Evolutionary conservation across 78 protist species (phyloP), one percentile per base, ranked within the genome.

Genomic region (Speleostelium caveatum): DNA sequence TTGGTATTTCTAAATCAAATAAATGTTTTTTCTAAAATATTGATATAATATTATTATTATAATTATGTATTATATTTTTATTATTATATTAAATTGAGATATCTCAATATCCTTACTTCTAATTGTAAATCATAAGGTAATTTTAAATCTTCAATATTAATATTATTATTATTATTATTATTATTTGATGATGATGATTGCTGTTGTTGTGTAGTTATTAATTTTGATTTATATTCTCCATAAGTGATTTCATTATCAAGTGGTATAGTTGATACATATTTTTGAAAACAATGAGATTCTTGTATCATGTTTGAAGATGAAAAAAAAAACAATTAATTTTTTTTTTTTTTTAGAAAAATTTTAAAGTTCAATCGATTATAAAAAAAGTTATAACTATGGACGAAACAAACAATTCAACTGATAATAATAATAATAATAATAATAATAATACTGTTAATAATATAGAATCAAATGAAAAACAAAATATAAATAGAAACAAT

Each of bases 111-210:
- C 53, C 85, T 26, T 39, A 75, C 85, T 35, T 83, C 90, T 69
- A 83, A 69, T 69, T 53, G 65, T 58, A 83, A 41, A 21, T 83
- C 90, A 69, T 83, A 83, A 19, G 90, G 90, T 83, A 83, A 22
- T 58, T 83, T 73, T 53, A 30, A 16, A 58, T 69, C 72, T 59
- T 58, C 75, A 21, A 14, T 14, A 26, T 55, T 39, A 6, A 5
- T 8, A 19, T 6, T 58, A 14, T 58, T 58, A n/a, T n/a, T n/a
- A n/a, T n/a, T n/a, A n/a, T n/a, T n/a, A n/a, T n/a, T 49, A 16
- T 16, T 49, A 8, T 49, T 16, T 8, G 14, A 16, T 49, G 56
- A 49, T 49, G 14, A 8, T n/a, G n/a, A n/a, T n/a, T n/a, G n/a
- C n/a, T n/a, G n/a, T n/a, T n/a, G n/a, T n/a, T 16, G 22, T 1